Evolutionary conservation across 2,329 filamentous ascomycete species (phyloP).

Genomic region (Colletotrichum somersetense): DNA sequence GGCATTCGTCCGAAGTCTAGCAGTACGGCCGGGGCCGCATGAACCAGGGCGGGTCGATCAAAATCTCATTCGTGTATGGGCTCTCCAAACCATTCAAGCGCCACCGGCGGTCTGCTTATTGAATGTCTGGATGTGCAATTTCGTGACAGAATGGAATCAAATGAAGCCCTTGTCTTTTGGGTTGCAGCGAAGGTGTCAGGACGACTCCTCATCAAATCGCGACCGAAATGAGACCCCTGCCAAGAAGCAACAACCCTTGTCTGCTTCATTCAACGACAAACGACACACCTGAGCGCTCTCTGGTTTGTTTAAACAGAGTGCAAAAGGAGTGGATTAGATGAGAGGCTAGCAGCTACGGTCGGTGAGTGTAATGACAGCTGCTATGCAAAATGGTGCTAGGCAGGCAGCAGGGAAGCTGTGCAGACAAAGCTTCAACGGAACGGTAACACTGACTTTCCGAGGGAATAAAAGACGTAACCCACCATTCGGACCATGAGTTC

Average conservation of each 20-base stretch:
- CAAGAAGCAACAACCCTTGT: slow-evolving; percentile 5
- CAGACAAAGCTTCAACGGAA: not conserved
- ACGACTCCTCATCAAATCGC: not conserved
- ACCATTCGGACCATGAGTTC: slow-evolving; percentile 38
- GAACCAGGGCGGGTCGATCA: slow-evolving; percentile 12
- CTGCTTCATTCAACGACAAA: not conserved
- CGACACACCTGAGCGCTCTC: not conserved
- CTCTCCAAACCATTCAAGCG: not conserved
- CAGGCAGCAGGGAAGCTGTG: not conserved
- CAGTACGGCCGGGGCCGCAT: slow-evolving; percentile 7
- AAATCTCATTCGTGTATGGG: not conserved
- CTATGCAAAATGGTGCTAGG: not conserved
- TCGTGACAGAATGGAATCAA: not conserved
- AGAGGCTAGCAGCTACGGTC: slow-evolving; percentile 1
- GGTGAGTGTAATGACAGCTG: not conserved
- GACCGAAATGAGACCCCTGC: slow-evolving; percentile 5
- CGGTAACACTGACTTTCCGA: not conserved
- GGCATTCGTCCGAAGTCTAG: slow-evolving; percentile 25
- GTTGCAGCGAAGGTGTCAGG: not conserved
- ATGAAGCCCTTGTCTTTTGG: not conserved
- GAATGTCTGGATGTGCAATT: not conserved
- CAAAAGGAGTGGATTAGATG: not conserved
- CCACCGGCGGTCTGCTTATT: not conserved
- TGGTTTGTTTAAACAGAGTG: not conserved
- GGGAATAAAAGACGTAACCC: slow-evolving; percentile 3